A percentile compares a stretch with the other conserved stretches of the same genome.
Evolutionary conservation across 805 yeast species (phyloP).

Genomic region (Zygotorulaspora florentina): DNA sequence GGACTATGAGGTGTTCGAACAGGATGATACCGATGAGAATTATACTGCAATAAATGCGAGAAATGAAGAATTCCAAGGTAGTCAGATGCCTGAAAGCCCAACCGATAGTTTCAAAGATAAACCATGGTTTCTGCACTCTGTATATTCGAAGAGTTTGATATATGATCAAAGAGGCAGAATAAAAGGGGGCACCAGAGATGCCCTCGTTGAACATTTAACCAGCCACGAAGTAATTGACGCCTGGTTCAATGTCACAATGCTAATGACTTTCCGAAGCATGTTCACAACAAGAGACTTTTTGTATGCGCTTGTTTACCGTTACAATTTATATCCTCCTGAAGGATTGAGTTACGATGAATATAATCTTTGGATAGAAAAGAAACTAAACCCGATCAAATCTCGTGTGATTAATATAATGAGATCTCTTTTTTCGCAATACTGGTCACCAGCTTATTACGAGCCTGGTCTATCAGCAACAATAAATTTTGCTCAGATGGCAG

Average conservation of each 20-base stretch:
- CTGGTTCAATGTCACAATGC: slow-evolving; percentile 61
- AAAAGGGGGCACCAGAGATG: slow-evolving; percentile 79
- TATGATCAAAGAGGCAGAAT: slow-evolving; percentile 67
- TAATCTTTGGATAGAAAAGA: slow-evolving; percentile 67
- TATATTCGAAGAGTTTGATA: slow-evolving; percentile 53
- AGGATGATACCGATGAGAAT: slow-evolving; percentile 9
- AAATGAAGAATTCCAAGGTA: slow-evolving; percentile 6
- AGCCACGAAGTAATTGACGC: slow-evolving; percentile 63
- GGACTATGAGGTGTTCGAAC: slow-evolving; percentile 27
- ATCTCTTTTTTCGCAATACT: slow-evolving; percentile 60
- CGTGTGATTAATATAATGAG: slow-evolving; percentile 66
- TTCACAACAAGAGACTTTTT: slow-evolving; percentile 62
- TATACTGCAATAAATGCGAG: slow-evolving; percentile 1
- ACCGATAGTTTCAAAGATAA: slow-evolving; percentile 41
- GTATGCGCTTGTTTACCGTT: slow-evolving; percentile 56
- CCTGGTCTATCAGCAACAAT: slow-evolving; percentile 38
- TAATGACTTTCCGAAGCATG: slow-evolving; percentile 73
- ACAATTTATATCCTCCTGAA: slow-evolving; percentile 75
- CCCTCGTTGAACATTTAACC: slow-evolving; percentile 75
- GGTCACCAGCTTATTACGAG: slow-evolving; percentile 60
- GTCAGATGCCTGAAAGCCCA: slow-evolving; percentile 4
- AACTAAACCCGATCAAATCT: slow-evolving; percentile 61
- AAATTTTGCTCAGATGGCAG: slow-evolving; percentile 40
- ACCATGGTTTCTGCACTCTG: slow-evolving; percentile 73
- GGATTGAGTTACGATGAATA: slow-evolving; percentile 81